Evolutionary conservation across 257 asterid species (phyloP), one percentile per base, ranked within the genome.

Genomic region (Solanum sitiens): DNA sequence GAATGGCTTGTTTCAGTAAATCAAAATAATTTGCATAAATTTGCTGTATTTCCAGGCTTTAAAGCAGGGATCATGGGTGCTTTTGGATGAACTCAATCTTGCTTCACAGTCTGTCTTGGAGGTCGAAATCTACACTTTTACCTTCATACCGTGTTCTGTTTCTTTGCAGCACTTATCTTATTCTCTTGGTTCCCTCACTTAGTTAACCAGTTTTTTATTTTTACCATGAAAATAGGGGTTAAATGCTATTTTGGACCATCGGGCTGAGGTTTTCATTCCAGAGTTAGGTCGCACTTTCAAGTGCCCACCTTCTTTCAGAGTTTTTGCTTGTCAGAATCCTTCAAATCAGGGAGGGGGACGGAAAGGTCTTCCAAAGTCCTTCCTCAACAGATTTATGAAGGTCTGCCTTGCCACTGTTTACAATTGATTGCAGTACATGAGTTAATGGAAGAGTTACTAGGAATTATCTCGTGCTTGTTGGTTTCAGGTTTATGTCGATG

Each of bases 81-180:
- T 96, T 87, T 93, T 97, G 86, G 99, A 97, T 92, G 99, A 97
- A 91, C 96, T 97, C 87, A 97, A 97, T 92, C 99, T 97, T 88
- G 99, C 99, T 18, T 97, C 99, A n/a, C 99, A 97, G 80, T 94
- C 99, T 80, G 99, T 97, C 79, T 92, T 97, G 91, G 99, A 97
- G 99, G 99, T 94, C 87, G 76, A 80, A 44, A 47, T 87, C 89
- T 83, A 86, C 59, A 20, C 44, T 50, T 30, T 45, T 82, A 50
- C 86, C 32, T 50, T 82, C 37, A 37, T 30, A 39, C 11, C 32
- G 20, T 47, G 45, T 50, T 63, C 53, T 50, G 53, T 83, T 21
- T 18, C 27, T 87, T 42, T 16, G 63, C 72, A 63, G 15, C 87
- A 21, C 42, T 44, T 50, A 86, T 82, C 32, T 50, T 82, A 47